Base-by-base conservation (phyloP, 352 stramenopile species). In the Phytopythium mirpurense region DNA sequence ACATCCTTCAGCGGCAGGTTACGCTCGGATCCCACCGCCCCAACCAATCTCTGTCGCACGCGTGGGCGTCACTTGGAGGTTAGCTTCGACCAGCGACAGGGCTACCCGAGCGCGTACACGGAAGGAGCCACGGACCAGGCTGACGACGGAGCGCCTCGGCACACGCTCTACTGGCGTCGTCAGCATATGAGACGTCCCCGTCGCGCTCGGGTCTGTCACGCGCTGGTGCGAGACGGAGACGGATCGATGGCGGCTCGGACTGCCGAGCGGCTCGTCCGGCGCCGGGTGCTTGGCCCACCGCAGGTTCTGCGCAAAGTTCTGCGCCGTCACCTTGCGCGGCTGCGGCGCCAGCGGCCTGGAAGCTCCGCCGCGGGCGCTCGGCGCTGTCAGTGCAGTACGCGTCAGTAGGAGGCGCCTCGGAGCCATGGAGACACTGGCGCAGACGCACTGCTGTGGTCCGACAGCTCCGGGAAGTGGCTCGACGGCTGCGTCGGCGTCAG, bases 391-490 rank as follows among this genome's bases (percentile, higher is more conserved):
- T 12, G 18, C 18, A 41, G 18, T 12, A 41, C 15, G 11, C 36
- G 36, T 41, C 0, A 41, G 36, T 41, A 6, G 36, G 18, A 6
- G 15, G 36, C 36, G 11, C 16, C 18, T 15, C 29, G 29, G 29
- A 32, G 29, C 29, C 9, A 23, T 3, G 36, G 6, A 47, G 7
- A 11, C 32, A n/a, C 0, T 7, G 5, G 14, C 7, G 14, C 41
- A 19, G 21, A 21, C 59, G 46, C 24, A 77, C 67, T 43, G 14
- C 26, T 51, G 15, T 62, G 23, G 21, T 88, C 72, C 41, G 60
- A 63, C 44, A 86, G 73, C 23, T 84, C 73, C 23, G 78, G 75
- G 40, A 86, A 86, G 46, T 82, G 66, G 36, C 60, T 68, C n/a
- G 41, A 23, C 0, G 42, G 49, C 27, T 46, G 54, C 9, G 36